A percentile compares a stretch with the other conserved stretches of the same genome.
Evolutionary conservation across 495 filamentous ascomycete genomes (phyloP).

Genomic region (Sporormia fimetaria): DNA sequence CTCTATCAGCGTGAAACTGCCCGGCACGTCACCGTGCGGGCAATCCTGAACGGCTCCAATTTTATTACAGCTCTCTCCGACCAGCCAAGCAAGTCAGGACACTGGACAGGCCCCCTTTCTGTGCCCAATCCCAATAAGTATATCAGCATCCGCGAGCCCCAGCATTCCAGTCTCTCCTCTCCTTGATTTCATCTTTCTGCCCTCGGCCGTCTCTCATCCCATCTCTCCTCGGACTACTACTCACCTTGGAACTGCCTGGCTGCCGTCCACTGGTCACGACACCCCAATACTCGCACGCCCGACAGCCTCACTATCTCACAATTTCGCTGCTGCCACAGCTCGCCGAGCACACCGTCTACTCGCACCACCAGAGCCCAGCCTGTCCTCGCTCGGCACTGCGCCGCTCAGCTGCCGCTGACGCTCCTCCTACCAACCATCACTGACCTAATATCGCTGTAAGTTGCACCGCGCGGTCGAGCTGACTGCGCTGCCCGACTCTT

Average conservation of each 20-base stretch:
- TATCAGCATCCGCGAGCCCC: too few relatives aligned
- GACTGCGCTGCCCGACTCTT: neutral
- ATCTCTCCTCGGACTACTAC: neutral
- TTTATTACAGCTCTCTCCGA: too few relatives aligned
- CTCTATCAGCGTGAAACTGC: too few relatives aligned
- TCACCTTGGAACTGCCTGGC: slow-evolving; percentile 11
- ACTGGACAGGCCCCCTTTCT: too few relatives aligned
- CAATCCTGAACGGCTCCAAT: too few relatives aligned
- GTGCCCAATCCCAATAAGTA: too few relatives aligned
- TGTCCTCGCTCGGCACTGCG: slow-evolving; percentile 1
- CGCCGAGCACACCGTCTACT: neutral
- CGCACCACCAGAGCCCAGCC: slow-evolving; percentile 2
- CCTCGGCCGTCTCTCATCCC: too few relatives aligned
- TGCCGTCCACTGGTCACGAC: slow-evolving; percentile 13
- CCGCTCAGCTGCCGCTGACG: slow-evolving; percentile 10
- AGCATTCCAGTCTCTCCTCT: too few relatives aligned
- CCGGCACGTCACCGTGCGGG: too few relatives aligned
- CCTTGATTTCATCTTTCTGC: too few relatives aligned
- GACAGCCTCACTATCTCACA: too few relatives aligned
- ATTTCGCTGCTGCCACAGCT: slow-evolving; percentile 10
- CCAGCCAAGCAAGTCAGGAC: too few relatives aligned
- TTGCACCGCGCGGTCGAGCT: slow-evolving; percentile 1
- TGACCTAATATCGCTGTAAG: slow-evolving; percentile 9
- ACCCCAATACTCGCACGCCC: slow-evolving; percentile 12
- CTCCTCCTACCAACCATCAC: slow-evolving; percentile 1